Base-by-base conservation (phyloP, 345 rosid species). In the Toxicodendron radicans region DNA sequence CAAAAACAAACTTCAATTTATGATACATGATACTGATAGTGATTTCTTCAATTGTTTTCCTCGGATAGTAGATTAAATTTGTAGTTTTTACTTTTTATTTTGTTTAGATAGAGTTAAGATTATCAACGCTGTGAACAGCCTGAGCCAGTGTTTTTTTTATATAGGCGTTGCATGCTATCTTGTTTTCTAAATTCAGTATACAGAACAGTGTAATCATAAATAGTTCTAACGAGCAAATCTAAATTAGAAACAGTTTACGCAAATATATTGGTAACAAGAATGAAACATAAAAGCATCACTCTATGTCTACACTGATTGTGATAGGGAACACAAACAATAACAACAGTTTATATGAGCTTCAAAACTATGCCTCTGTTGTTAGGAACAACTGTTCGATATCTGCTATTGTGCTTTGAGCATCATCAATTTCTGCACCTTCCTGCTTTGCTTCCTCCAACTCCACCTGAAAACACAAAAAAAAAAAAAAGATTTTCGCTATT, bases 351-450 rank as follows among this genome's bases (percentile, higher is more conserved):
- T 10, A 38, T 45, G 43, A 41, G 38, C 63, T 65, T 27, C 18
- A 58, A 56, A 27, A 17, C 76, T 88, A 90, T 30, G 86, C 89
- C 72, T 89, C 88, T 30, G 83, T 81, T 61, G 88, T 82, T 64
- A 76, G 85, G 68, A 87, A 90, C 79, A 85, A 80, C 74, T 84
- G 83, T 70, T 90, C 96, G 32, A 89, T 82, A 10, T 88, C 91
- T 0, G 80, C 73, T 7, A 88, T 82, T n/a, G 87, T 89, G 83
- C 80, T 85, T 70, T 56, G 87, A 56, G 94, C 94, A 75, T 94
- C 96, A 73, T 82, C 89, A 21, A 89, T 68, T 66, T 94, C 96
- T 9, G 77, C 80, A 38, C 91, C 89, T 64, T 79, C 91, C 75
- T 83, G 87, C 58, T 75, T 83, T 11, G 81, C 80, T 78, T 88